Base-by-base conservation (phyloP, 352 stramenopile genomes). In the Plasmopara halstedii region DNA sequence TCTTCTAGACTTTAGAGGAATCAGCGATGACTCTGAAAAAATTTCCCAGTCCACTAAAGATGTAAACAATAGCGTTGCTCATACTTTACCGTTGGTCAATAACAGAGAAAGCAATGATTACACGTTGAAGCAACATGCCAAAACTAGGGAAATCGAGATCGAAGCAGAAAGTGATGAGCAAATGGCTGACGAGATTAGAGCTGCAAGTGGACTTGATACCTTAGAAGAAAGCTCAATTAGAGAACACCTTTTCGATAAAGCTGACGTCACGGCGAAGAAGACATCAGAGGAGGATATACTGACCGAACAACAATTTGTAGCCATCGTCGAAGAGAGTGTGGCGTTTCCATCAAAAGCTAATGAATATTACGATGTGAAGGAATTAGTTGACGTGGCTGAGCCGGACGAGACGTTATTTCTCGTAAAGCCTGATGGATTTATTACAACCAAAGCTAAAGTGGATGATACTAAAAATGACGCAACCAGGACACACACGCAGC, bases 1-100 rank as follows among this genome's bases (percentile, higher is more conserved):
- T 23, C 39, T 64, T 27, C 15, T 67, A 4, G 51, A 63, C 26
- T 11, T 68, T 4, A 19, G n/a, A 43, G 58, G 45, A 8, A 50
- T 41, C 15, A 41, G 46, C 1, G 45, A 55, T 5, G 32, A 29
- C 6, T 2, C 11, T 10, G 11, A 11, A 5, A 29, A 29, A 5
- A 5, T 10, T 6, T 29, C 7, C 11, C 3, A 10, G 25, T 10
- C 7, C 25, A 10, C 7, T 6, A 10, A 10, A 11, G 25, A 29
- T 29, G 25, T 29, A 29, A 29, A 27, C 4, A 8, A 29, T 29
- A 10, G 25, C 25, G 6, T 11, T 29, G 39, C 18, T 13, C 21
- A 39, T 25, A n/a, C 20, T 13, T 8, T 17, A 17, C 27, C 26
- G 5, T 17, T 50, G 14, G 50, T 45, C 19, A 29, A 51, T 21